These are phyloP conservation scores for Lyophyllum atratum DNA, from an alignment of 768 basidiomycete genomes.

Conservation along the genomic window DNA sequence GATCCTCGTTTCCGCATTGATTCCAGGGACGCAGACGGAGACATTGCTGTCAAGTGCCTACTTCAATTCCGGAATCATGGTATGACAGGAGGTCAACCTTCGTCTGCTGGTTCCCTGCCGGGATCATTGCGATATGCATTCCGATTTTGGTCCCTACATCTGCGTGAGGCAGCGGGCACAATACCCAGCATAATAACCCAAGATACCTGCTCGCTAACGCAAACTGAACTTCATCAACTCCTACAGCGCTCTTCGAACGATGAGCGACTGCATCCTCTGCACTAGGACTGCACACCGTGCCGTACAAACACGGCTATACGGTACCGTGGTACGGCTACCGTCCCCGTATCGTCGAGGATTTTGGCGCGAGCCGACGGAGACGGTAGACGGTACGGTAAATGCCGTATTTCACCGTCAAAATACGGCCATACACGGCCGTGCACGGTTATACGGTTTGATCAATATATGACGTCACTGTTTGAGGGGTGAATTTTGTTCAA, in stretches of 20 bases:
- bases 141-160: conserved; percentile 3
- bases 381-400: neutral
- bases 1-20: conserved; percentile 2
- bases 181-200: neutral
- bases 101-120: neutral
- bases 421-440: too few species aligned
- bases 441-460: too few species aligned
- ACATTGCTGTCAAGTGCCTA: neutral
- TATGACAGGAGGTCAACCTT: neutral
- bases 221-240: neutral
- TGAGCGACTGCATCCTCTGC: neutral
- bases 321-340: neutral
- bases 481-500: too few species aligned
- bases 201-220: neutral
- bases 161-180: neutral
- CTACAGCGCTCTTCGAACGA: neutral
- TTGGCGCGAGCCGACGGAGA: neutral
- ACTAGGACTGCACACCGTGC: neutral
- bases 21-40: neutral
- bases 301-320: neutral
- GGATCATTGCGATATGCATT: conserved; percentile 1
- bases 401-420: too few species aligned
- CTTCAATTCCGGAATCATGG: neutral
- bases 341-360: neutral
- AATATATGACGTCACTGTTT: too few species aligned